Evolutionary conservation across 2,329 filamentous ascomycete genomes (phyloP), one percentile per base, ranked within the genome.

Genomic region (Corynespora cassiicola): DNA sequence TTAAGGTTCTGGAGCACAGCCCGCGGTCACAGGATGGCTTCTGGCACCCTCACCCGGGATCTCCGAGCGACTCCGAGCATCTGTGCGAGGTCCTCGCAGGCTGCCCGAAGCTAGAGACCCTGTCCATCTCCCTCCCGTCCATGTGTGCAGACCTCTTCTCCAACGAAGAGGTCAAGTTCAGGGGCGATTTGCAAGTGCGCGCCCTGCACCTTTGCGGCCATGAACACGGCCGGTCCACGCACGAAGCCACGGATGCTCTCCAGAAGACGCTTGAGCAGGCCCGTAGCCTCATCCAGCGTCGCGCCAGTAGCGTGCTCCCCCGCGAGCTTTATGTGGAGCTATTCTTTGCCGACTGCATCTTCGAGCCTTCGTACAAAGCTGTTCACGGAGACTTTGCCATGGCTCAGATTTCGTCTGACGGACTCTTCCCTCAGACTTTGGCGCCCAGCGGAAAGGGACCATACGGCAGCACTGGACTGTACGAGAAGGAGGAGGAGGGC

Each of bases 11-110:
- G 16, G 76, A 79, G 59, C 75, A 79, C 59, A 77, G 75, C 28
- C 76, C 76, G n/a, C 71, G 75, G 25, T 75, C 74, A 10, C 66
- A 73, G 48, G 74, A 77, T 53, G 75, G 74, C 53, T 77, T 77
- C 66, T 74, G 68, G 59, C 74, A 77, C 55, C 74, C 74, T 31
- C 70, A 75, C 49, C 72, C 73, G 2, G 75, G 75, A 48, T 65
- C 69, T 58, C 50, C 66, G 47, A 55, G 63, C 44, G 64, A 68
- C 40, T 67, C 63, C 35, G 73, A 75, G 47, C 75, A 77, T 56
- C 69, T 77, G 30, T 77, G 75, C 61, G 64, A 72, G 25, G 62
- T 75, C 8, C 67, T 77, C 43, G 69, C 72, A 23, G 66, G 56
- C 52, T 73, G 74, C 31, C 73, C 75, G 1, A 67, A 69, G 40